Base-by-base conservation (phyloP, 495 filamentous ascomycete genomes). In the Penicillium odoratum region DNA sequence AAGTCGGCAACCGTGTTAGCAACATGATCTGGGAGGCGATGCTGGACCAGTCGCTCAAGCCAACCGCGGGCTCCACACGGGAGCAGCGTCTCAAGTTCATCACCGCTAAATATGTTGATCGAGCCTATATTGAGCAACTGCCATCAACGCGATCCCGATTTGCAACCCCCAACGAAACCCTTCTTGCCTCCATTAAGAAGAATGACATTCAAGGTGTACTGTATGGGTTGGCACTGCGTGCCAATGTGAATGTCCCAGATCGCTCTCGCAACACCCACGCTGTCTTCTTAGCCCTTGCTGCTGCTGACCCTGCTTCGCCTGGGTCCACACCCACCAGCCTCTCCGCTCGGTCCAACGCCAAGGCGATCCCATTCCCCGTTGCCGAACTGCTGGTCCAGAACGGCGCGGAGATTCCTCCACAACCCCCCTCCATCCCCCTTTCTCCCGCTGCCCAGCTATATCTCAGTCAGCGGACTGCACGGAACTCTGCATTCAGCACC, bases 11-110 rank as follows among this genome's bases (percentile, higher is more conserved):
- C 68, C 84, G 91, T 28, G 85, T 97, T 26, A 94, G 92, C 59
- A 99, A 99, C 68, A 92, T 94, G 87, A 81, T 99, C 15, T 99
- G 91, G 88, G 94, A 99, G 74, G 89, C 92, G 26, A 93, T 74
- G 50, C 78, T 97, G 25, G 90, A 95, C 58, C 82, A 81, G 21
- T 69, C 75, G 25, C 69, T 79, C 33, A 97, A 94, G 64, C 93
- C 91, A 7, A 72, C 77, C 5, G 79, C 89, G 3, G 82, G 84
- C 47, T 89, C 95, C 9, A 92, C 87, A 4, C 84, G 94, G 28
- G 94, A 99, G 64, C 90, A 94, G 67, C 82, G 94, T 16, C 80
- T 98, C 11, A 88, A 82, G 60, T 99, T 97, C 68, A 98, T 99
- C 67, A 97, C 90, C 5, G 82, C 88, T 38, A 99, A 99, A 73